Percentiles rank a stretch among this genome's conserved stretches.
phyloP scores from a whole-genome alignment of 371 early-diverging fungal species.

The Dichotomocladium elegans region DNA sequence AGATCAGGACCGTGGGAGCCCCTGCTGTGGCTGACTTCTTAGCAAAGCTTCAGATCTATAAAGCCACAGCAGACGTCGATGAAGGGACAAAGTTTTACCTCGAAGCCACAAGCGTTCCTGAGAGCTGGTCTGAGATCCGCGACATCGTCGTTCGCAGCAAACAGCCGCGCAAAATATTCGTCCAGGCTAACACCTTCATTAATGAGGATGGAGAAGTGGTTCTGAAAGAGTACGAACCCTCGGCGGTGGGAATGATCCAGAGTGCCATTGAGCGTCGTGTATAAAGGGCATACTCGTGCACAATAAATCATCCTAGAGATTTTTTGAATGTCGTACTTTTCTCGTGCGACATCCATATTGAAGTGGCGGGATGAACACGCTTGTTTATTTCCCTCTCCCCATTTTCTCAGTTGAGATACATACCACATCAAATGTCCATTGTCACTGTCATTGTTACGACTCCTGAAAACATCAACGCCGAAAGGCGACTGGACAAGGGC shows the following conservation, averaged over 20 bases:
- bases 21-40: constrained; percentile 54
- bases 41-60: constrained; percentile 53
- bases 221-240: constrained; percentile 54
- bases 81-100: constrained; percentile 44
- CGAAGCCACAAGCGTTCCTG: constrained; percentile 51
- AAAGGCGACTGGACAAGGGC: constrained; percentile 79
- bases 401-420: background rate
- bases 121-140: constrained; percentile 41
- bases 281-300: constrained; percentile 9
- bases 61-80: constrained; percentile 54
- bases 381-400: background rate
- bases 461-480: constrained; percentile 62
- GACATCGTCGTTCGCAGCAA: constrained; percentile 52
- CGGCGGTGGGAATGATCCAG: constrained; percentile 55
- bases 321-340: background rate
- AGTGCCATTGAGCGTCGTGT: constrained; percentile 52
- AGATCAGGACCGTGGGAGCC: constrained; percentile 48
- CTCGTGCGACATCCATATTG: background rate
- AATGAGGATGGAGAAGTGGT: constrained; percentile 33
- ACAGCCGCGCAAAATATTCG: constrained; percentile 55
- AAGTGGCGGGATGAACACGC: background rate
- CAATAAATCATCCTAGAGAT: background rate
- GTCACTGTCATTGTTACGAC: constrained; percentile 73
- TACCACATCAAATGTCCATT: constrained; percentile 46
- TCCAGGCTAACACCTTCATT: constrained; percentile 51